Conservation (phyloP, 2,329 filamentous ascomycete species). For the Trichoderma guizhouense region DNA sequence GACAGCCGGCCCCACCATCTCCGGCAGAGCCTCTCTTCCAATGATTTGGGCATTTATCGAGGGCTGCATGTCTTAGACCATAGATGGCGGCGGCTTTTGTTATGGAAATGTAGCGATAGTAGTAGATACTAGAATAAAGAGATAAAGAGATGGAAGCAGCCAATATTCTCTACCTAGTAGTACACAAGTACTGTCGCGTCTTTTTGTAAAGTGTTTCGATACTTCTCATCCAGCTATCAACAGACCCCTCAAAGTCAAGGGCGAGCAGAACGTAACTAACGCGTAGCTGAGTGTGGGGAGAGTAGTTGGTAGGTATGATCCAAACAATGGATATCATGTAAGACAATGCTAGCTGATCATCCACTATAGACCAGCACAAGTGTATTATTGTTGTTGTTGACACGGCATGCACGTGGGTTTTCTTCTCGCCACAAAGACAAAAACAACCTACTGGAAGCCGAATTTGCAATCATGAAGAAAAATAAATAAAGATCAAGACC, state of each 20-base stretch:
- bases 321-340: background rate
- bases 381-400: background rate
- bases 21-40: constrained; percentile 26
- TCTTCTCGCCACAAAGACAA: background rate
- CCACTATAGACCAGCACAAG: background rate
- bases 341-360: background rate
- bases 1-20: constrained; percentile 24
- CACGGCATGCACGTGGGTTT: background rate
- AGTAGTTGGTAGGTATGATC: background rate
- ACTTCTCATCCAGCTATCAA: background rate
- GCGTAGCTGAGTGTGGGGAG: background rate
- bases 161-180: background rate
- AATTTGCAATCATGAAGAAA: background rate
- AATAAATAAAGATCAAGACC: background rate
- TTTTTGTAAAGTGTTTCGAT: background rate
- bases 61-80: background rate
- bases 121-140: background rate
- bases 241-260: background rate
- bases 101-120: background rate
- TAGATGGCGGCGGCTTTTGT: background rate
- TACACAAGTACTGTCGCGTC: background rate
- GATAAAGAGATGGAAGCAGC: background rate
- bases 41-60: constrained; percentile 22
- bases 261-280: background rate
- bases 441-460: background rate